Evolutionary conservation across 768 basidiomycete genomes (phyloP).

Genomic region (Termitomyces sp.): DNA sequence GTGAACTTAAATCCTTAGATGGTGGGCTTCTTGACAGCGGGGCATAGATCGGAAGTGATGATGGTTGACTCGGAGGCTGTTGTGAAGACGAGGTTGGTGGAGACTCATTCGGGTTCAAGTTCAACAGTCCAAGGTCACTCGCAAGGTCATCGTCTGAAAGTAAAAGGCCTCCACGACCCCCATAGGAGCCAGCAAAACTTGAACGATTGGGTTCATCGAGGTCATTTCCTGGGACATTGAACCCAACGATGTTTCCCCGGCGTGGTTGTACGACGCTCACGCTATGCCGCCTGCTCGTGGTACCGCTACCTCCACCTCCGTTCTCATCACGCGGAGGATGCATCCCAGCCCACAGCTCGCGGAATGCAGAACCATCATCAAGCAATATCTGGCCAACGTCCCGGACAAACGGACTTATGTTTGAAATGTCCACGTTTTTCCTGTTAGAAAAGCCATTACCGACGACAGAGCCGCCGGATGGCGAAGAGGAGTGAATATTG

Average conservation of each 20-base stretch:
- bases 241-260: constrained; percentile 59
- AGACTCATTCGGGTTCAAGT: constrained; percentile 39
- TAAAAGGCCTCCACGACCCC: constrained; percentile 54
- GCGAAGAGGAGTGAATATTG: constrained; percentile 45
- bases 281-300: constrained; percentile 77
- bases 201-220: constrained; percentile 28
- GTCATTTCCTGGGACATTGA: constrained; percentile 52
- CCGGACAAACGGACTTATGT: constrained; percentile 82
- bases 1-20: constrained; percentile 41
- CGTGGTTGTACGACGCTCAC: constrained; percentile 80
- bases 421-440: constrained; percentile 50
- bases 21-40: constrained; percentile 61
- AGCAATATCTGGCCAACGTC: constrained; percentile 75
- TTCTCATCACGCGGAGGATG: constrained; percentile 58
- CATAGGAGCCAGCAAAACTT: constrained; percentile 23
- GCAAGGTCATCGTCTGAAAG: constrained; percentile 80
- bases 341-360: constrained; percentile 74
- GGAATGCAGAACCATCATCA: constrained; percentile 66
- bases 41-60: constrained; percentile 73
- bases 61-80: constrained; percentile 59
- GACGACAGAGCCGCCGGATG: constrained; percentile 31
- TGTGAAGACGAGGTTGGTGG: constrained; percentile 33
- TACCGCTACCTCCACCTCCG: constrained; percentile 64
- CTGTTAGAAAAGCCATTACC: constrained; percentile 43
- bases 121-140: constrained; percentile 59